phyloP scores from a whole-genome alignment of 208 protist genomes.

The Trichomonas vaginalis region DNA sequence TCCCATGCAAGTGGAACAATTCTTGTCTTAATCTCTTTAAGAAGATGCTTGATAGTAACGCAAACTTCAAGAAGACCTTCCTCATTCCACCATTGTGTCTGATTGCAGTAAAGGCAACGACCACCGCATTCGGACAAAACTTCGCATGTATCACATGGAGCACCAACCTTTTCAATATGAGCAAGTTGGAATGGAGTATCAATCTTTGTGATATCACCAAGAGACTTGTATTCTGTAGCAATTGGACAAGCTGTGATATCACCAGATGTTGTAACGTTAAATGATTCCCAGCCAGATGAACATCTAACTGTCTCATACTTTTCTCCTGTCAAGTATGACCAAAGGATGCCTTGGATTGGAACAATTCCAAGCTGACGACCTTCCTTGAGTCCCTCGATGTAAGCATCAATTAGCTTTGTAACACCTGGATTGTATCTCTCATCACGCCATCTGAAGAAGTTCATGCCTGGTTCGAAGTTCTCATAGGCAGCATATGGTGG shows the following conservation, averaged over 20 bases:
- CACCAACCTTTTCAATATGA: not conserved
- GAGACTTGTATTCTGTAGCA: not conserved
- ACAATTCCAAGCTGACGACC: not conserved
- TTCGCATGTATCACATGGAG: not conserved
- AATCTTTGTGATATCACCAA: not conserved
- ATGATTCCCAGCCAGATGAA: not conserved
- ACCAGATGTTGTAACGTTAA: not conserved
- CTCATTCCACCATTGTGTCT: not conserved
- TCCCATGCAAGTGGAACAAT: not conserved
- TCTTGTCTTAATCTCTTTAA: not conserved
- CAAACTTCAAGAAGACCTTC: not conserved
- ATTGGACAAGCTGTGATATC: not conserved
- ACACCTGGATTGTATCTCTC: not conserved
- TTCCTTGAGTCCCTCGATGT: not conserved
- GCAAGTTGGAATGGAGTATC: not conserved
- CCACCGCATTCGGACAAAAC: not conserved
- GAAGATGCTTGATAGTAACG: not conserved
- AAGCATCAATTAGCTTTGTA: not conserved
- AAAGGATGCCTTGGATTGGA: not conserved
- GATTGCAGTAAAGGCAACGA: not conserved
- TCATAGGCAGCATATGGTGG: not conserved
- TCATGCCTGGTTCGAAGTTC: not conserved
- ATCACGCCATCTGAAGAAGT: conserved; percentile 4
- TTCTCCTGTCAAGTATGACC: not conserved
- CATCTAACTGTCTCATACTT: not conserved